Conservation (phyloP, 129 eudicot species). For the Gnaphalium uliginosum region DNA sequence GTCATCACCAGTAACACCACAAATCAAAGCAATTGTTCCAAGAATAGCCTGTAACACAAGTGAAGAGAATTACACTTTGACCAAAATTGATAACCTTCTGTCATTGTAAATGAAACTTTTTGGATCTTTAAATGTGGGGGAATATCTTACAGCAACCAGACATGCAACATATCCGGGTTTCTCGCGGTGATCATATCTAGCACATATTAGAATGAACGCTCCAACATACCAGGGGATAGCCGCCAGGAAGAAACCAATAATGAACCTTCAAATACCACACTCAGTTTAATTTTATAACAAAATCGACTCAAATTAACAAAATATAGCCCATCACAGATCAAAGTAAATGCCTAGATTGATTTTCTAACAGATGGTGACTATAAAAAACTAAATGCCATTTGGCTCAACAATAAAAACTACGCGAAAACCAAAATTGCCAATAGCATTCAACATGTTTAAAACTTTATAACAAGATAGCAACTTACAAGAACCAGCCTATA, state of each 20-base stretch:
- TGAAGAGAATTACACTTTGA: not conserved
- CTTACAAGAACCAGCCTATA: slow-evolving; percentile 83
- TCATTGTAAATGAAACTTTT: not conserved
- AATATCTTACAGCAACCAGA: slow-evolving; percentile 77
- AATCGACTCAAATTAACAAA: not conserved
- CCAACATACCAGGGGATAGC: slow-evolving; percentile 90
- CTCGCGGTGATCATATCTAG: slow-evolving; percentile 77
- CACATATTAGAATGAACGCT: slow-evolving; percentile 62
- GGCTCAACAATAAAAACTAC: not conserved
- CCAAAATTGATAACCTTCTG: not conserved
- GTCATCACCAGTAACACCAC: slow-evolving; percentile 51
- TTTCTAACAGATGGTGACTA: not conserved
- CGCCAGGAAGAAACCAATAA: slow-evolving; percentile 80
- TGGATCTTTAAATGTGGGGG: not conserved
- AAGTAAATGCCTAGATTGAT: slow-evolving; percentile 4
- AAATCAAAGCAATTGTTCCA: slow-evolving; percentile 48
- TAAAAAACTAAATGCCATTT: not conserved
- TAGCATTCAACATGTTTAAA: not conserved
- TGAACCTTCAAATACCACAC: slow-evolving; percentile 57
- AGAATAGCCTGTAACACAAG: slow-evolving; percentile 56
- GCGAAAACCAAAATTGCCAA: not conserved
- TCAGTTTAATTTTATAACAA: not conserved
- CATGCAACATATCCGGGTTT: slow-evolving; percentile 90
- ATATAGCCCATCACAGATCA: not conserved
- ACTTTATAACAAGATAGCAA: not conserved